Conservation (phyloP, 139 green algal genomes). For the Nannochloris sp. region DNA sequence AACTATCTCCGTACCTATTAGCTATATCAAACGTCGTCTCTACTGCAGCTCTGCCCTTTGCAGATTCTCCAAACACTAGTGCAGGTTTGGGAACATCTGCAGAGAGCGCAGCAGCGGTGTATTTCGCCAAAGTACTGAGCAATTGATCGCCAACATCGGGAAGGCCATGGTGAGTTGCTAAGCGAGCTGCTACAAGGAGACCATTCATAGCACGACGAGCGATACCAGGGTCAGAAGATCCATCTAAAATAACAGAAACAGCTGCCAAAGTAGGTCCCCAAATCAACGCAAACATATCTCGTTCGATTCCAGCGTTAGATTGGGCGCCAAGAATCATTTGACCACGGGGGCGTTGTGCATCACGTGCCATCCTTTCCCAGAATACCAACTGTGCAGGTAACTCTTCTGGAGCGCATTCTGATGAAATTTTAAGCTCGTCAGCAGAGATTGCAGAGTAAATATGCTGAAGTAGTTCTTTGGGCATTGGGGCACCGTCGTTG, state of each 20-base stretch:
- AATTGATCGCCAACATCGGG: constrained; percentile 66
- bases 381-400: constrained; percentile 39
- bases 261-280: constrained; percentile 85
- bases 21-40: constrained; percentile 70
- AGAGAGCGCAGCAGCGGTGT: constrained; percentile 30
- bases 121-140: constrained; percentile 68
- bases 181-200: constrained; percentile 43
- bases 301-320: constrained; percentile 40
- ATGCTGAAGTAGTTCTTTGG: constrained; percentile 35
- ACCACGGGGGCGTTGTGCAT: constrained; percentile 29
- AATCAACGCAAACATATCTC: constrained; percentile 84
- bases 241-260: constrained; percentile 85
- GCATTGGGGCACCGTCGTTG: constrained; percentile 69
- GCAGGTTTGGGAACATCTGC: constrained; percentile 38
- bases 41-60: constrained; percentile 59
- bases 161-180: constrained; percentile 46
- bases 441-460: constrained; percentile 59
- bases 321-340: constrained; percentile 3
- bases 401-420: constrained; percentile 22
- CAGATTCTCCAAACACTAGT: constrained; percentile 61
- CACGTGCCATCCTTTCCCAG: constrained; percentile 47
- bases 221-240: constrained; percentile 34
- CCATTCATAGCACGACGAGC: constrained; percentile 39
- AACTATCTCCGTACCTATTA: constrained; percentile 72
- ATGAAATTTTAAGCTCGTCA: constrained; percentile 70